phyloP scores from a whole-genome alignment of 2,329 filamentous ascomycete species.

The Endoconidiophora polonica region DNA sequence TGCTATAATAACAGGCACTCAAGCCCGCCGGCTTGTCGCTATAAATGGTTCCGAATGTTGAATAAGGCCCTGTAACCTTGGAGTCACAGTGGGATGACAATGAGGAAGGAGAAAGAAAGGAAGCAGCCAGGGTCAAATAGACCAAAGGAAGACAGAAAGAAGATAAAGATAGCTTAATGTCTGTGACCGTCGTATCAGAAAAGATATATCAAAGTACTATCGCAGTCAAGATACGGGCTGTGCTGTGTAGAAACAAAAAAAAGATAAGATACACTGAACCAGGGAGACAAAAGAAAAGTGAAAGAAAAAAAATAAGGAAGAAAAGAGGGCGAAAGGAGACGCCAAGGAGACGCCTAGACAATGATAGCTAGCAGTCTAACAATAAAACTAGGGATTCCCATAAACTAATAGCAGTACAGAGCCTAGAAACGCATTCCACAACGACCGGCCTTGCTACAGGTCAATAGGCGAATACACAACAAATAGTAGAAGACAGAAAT shows the following conservation, averaged over 20 bases:
- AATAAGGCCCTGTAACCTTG: too few species aligned
- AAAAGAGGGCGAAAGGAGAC: background rate
- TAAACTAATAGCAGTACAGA: too few species aligned
- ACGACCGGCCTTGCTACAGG: too few species aligned
- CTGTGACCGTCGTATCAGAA: too few species aligned
- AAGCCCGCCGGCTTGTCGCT: too few species aligned
- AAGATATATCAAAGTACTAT: background rate
- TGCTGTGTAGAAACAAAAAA: background rate
- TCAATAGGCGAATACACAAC: too few species aligned
- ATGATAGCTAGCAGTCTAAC: too few species aligned
- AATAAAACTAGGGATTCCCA: too few species aligned
- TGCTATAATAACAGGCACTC: too few species aligned
- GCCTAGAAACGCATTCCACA: too few species aligned
- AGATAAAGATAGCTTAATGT: slow-evolving; percentile 11
- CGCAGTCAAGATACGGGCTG: too few species aligned
- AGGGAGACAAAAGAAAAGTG: background rate
- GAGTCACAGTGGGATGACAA: background rate
- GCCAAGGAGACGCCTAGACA: background rate
- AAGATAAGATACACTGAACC: slow-evolving; percentile 10
- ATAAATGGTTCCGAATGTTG: background rate
- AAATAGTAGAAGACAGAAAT: too few species aligned
- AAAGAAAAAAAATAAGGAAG: background rate
- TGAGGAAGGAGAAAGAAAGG: slow-evolving; percentile 11
- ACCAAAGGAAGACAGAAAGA: slow-evolving; percentile 7
- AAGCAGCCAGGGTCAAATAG: slow-evolving; percentile 11